Percentiles rank a stretch among this genome's conserved stretches.
Conservation (phyloP, 2,329 filamentous ascomycete genomes). For the Cladosporium velox region DNA sequence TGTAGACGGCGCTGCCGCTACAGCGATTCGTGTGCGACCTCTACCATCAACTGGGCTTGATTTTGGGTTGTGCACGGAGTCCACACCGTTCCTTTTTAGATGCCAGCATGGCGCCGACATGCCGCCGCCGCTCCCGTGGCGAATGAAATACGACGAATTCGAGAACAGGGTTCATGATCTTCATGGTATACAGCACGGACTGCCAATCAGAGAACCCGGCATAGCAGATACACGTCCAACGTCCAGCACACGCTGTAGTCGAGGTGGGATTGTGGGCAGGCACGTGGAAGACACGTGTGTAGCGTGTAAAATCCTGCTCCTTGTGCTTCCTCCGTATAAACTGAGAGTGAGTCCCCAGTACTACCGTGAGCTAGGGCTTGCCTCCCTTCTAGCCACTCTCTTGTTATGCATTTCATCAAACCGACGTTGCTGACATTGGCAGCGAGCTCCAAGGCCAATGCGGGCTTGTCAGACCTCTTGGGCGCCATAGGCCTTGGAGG, state of each 20-base stretch:
- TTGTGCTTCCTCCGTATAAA: neutral
- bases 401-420: neutral
- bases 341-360: neutral
- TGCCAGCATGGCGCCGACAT: neutral
- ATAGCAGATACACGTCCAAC: neutral
- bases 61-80: neutral
- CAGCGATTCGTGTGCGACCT: neutral
- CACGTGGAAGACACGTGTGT: constrained; percentile 10
- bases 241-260: neutral
- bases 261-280: neutral
- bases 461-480: neutral
- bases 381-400: neutral
- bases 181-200: constrained; percentile 7
- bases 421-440: neutral
- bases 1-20: neutral
- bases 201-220: neutral
- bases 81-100: neutral
- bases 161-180: neutral
- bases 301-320: constrained; percentile 4
- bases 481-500: neutral
- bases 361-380: neutral
- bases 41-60: neutral
- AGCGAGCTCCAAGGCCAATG: neutral
- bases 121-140: neutral
- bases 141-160: neutral